phyloP scores from a whole-genome alignment of 179 eudicot genomes.

The Amaranthus tricolor region DNA sequence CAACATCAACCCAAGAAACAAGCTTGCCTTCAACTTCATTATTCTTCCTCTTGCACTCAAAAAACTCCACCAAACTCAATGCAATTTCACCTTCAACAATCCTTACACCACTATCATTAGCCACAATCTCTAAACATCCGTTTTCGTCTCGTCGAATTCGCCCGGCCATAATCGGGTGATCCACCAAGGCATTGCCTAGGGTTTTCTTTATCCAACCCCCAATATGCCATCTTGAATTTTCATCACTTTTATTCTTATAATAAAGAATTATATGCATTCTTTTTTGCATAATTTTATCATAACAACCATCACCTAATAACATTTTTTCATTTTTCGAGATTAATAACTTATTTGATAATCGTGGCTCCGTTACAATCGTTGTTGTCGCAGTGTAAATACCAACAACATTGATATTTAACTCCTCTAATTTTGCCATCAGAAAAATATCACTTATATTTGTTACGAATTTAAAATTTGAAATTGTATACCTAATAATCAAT shows the following conservation, averaged over 20 bases:
- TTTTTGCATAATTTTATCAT: conserved; percentile 17
- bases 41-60: conserved; percentile 25
- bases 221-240: conserved; percentile 26
- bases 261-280: conserved; percentile 34
- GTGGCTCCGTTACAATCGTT: conserved; percentile 30
- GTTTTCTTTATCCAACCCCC: conserved; percentile 41
- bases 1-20: conserved; percentile 15
- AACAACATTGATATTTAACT: conserved; percentile 16
- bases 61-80: conserved; percentile 29
- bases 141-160: conserved; percentile 21
- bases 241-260: conserved; percentile 29
- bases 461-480: too few species aligned
- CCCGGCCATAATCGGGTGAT: conserved; percentile 38
- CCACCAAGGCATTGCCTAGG: conserved; percentile 32
- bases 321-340: neutral
- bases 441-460: too few species aligned
- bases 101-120: conserved; percentile 45
- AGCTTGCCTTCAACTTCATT: conserved; percentile 19
- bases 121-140: conserved; percentile 29
- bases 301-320: neutral
- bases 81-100: conserved; percentile 33
- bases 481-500: too few species aligned
- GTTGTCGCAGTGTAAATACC: conserved; percentile 26
- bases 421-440: neutral
- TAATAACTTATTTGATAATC: conserved; percentile 10